Evolutionary conservation across 345 rosid genomes (phyloP).

Genomic region (Trapa incisa): DNA sequence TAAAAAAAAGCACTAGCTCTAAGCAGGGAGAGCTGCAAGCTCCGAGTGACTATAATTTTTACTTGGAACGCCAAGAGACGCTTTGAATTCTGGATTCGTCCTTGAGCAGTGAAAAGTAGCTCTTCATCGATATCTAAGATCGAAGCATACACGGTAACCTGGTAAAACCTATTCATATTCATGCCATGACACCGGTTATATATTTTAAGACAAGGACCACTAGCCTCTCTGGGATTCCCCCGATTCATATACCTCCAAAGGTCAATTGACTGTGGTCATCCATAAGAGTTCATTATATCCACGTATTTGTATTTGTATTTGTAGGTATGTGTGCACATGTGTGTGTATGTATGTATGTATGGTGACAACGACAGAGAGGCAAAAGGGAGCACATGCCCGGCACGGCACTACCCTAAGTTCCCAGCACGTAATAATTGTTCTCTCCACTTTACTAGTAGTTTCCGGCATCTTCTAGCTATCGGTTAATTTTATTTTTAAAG

Average conservation of each 20-base stretch:
- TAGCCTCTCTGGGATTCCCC: not conserved
- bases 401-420: not conserved
- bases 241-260: not conserved
- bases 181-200: no score
- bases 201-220: not conserved
- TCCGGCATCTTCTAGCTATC: not conserved
- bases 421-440: slow-evolving; percentile 1
- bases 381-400: slow-evolving; percentile 5
- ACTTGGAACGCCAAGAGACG: no score
- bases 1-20: no score
- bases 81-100: no score
- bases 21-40: no score
- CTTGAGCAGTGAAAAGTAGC: no score
- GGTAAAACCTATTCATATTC: not conserved
- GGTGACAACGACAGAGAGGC: not conserved
- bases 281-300: not conserved
- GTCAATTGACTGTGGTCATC: not conserved
- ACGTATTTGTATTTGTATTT: not conserved
- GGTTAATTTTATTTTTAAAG: not conserved
- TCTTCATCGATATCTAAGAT: no score
- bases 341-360: not conserved
- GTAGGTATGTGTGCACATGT: not conserved
- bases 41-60: no score
- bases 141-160: no score
- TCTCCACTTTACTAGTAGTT: not conserved